Evolutionary conservation across 2,329 filamentous ascomycete species (phyloP).

Genomic region (Cladosporium sp.): DNA sequence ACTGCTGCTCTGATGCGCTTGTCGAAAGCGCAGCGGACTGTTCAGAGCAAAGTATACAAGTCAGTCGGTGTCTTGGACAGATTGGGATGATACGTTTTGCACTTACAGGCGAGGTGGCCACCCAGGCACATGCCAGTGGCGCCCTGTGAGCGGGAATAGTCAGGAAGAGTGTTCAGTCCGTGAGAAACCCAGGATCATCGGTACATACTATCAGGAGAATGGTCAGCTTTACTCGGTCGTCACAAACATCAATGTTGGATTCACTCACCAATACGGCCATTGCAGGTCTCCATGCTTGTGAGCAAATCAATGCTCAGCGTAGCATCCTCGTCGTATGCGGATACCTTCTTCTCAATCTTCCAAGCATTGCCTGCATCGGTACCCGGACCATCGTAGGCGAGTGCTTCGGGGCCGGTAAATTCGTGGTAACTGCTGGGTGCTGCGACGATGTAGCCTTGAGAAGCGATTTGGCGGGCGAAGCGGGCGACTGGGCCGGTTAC

Average conservation of each 20-base stretch:
- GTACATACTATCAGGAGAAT: background rate
- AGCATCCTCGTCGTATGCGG: constrained; percentile 69
- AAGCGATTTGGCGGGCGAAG: constrained; percentile 86
- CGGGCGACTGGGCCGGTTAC: constrained; percentile 86
- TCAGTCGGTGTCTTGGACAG: no score
- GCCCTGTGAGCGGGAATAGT: constrained; percentile 11
- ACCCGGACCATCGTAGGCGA: constrained; percentile 81
- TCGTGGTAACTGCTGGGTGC: constrained; percentile 91
- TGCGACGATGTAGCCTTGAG: constrained; percentile 88
- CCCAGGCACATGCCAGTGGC: constrained; percentile 89
- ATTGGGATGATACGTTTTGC: no score
- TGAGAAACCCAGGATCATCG: no score
- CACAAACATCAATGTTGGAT: background rate
- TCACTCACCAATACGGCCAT: constrained; percentile 61
- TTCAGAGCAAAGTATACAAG: no score
- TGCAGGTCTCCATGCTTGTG: constrained; percentile 50
- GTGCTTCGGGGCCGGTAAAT: constrained; percentile 76
- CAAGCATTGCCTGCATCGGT: constrained; percentile 83
- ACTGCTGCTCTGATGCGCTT: constrained; percentile 70
- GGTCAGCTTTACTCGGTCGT: background rate
- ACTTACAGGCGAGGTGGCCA: constrained; percentile 77
- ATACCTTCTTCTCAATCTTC: constrained; percentile 74
- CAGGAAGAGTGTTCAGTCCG: no score
- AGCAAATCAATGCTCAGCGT: constrained; percentile 40
- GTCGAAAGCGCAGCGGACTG: constrained; percentile 68